These are phyloP conservation scores for Aspergillus quadricinctus DNA, from an alignment of 2,329 filamentous ascomycete species.

Conservation along the genomic window DNA sequence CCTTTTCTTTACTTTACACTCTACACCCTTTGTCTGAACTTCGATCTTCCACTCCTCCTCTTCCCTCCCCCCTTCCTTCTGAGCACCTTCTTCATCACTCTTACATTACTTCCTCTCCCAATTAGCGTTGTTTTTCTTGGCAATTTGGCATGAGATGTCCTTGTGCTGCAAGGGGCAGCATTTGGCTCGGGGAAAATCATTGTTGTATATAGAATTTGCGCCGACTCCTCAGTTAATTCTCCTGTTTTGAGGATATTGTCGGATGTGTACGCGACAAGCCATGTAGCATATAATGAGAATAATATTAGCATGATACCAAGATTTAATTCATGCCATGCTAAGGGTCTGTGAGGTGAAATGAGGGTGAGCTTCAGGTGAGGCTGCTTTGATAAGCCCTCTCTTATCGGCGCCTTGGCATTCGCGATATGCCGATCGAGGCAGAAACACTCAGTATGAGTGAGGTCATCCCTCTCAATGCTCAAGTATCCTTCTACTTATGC, in stretches of 20 bases:
- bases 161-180: constrained; percentile 13
- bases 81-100: constrained; percentile 8
- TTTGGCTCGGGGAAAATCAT: constrained; percentile 18
- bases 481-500: background rate
- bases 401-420: constrained; percentile 22
- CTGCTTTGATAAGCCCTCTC: constrained; percentile 16
- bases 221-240: constrained; percentile 11
- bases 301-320: constrained; percentile 25
- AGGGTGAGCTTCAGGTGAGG: background rate
- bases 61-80: constrained; percentile 17
- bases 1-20: constrained; percentile 2
- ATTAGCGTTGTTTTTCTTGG: constrained; percentile 22
- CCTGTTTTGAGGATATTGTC: constrained; percentile 5
- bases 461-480: background rate
- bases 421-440: background rate
- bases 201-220: constrained; percentile 35
- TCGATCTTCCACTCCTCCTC: constrained; percentile 9
- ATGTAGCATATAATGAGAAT: constrained; percentile 27
- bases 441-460: background rate
- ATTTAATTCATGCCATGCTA: background rate
- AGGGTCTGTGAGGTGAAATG: background rate
- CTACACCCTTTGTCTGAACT: background rate
- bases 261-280: constrained; percentile 8
- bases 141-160: constrained; percentile 21
- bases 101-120: constrained; percentile 12